Evolutionary conservation across 2,329 filamentous ascomycete genomes (phyloP), one percentile per base, ranked within the genome.

Genomic region (Fusarium brachygibbosum): DNA sequence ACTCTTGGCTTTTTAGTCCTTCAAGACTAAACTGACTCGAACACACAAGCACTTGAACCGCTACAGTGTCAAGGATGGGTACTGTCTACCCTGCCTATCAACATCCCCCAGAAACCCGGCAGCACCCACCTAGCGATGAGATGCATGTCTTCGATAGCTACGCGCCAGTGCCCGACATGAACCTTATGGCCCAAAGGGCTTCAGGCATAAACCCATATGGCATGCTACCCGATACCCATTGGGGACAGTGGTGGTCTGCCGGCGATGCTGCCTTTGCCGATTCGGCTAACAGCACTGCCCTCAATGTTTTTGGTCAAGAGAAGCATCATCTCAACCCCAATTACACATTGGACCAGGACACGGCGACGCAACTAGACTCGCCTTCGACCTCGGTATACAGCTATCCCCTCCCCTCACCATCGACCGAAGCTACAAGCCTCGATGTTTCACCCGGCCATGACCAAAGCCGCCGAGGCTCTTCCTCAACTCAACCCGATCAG

Each of bases 161-260:
- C 12, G 12, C 17, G 16, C 23, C 42, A 3, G 34, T 3, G 7
- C n/a, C 44, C 0, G 17, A 49, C 3, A 23, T 49, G 25, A 46
- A 32, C 1, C 3, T 13, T 5, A 17, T 48, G 6, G 2, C 19
- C 14, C 35, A 28, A 2, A 35, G 28, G 7, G 2, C 7, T 6
- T 4, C 16, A 2, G 21, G 7, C 12, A 12, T 35, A 2, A 16
- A 13, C 4, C 5, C 25, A 1, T 34, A 16, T 3, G 16, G 13
- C 3, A 14, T 23, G 29, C 6, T 45, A n/a, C 11, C 49, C 2
- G 16, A 40, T 2, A 2, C 14, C 2, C 6, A 14, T 6, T 31
- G 49, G 49, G 41, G 28, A 6, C 58, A 49, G 8, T 63, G 32
- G 60, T 56, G 42, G 49, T 40, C 37, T 4, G 8, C 28, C 0